Evolutionary conservation across 768 basidiomycete genomes (phyloP).

Genomic region (Boletus subcaerulescens): DNA sequence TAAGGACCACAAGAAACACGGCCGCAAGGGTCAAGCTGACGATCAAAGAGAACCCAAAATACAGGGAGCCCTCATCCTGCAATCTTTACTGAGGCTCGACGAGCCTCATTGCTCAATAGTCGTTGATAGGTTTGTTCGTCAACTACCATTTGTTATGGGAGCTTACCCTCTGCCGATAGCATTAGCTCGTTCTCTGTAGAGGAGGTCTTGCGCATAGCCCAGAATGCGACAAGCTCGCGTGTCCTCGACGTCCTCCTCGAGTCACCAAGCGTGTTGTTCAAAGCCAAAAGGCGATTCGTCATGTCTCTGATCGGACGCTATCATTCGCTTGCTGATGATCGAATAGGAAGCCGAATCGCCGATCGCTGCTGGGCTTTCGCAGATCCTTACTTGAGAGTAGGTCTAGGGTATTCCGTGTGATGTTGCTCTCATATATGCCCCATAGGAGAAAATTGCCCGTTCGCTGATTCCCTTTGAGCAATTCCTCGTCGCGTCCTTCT

Average conservation of each 20-base stretch:
- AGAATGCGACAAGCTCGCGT: slow-evolving; percentile 68
- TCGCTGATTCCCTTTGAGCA: slow-evolving; percentile 73
- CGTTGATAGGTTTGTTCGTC: slow-evolving; percentile 56
- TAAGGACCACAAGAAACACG: slow-evolving; percentile 12
- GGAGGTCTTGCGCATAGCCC: slow-evolving; percentile 56
- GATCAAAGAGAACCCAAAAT: slow-evolving; percentile 61
- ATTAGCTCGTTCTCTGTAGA: slow-evolving; percentile 55
- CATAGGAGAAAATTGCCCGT: slow-evolving; percentile 87
- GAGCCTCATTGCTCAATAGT: slow-evolving; percentile 67
- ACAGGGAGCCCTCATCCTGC: slow-evolving; percentile 83
- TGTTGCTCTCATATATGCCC: slow-evolving; percentile 3
- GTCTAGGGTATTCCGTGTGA: not conserved
- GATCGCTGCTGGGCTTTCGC: slow-evolving; percentile 89
- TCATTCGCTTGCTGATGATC: slow-evolving; percentile 80
- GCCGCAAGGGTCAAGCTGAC: slow-evolving; percentile 15
- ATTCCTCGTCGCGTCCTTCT: slow-evolving; percentile 70
- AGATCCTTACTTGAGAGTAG: slow-evolving; percentile 90
- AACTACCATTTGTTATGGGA: not conserved
- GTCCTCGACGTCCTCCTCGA: slow-evolving; percentile 78
- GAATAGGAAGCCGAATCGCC: slow-evolving; percentile 84
- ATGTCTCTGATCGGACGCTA: slow-evolving; percentile 76
- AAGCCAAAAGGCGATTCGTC: slow-evolving; percentile 68
- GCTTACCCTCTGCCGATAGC: slow-evolving; percentile 37
- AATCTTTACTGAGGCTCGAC: slow-evolving; percentile 71
- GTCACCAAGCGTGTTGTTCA: slow-evolving; percentile 59